phyloP scores from a whole-genome alignment of 2,329 filamentous ascomycete genomes.

The Coniochaeta prunicola region DNA sequence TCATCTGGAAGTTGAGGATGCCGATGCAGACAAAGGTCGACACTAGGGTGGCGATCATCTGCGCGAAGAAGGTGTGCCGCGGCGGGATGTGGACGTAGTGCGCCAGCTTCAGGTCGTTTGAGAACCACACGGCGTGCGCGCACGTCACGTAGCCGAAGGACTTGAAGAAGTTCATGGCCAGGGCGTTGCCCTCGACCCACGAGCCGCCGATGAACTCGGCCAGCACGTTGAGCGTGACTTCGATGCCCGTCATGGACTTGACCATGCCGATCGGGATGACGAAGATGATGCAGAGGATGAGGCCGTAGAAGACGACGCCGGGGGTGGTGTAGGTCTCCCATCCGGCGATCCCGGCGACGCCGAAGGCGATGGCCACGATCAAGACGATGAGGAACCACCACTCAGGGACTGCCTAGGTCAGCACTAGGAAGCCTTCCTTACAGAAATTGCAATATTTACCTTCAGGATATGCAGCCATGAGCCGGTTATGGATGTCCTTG shows the following conservation, averaged over 20 bases:
- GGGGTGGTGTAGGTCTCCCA: conserved; percentile 18
- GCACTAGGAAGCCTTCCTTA: too few species aligned
- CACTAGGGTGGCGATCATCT: conserved; percentile 50
- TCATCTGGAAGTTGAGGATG: conserved; percentile 39
- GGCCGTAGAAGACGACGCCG: conserved; percentile 34
- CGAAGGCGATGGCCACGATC: conserved; percentile 18
- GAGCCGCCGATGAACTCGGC: conserved; percentile 46
- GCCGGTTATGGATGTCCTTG: conserved; percentile 27
- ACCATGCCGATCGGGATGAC: conserved; percentile 47
- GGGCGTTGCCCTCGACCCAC: conserved; percentile 32
- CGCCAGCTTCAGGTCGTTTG: conserved; percentile 21
- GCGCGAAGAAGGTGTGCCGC: conserved; percentile 49
- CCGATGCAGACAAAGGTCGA: conserved; percentile 43
- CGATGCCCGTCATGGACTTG: conserved; percentile 52
- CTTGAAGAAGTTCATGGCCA: conserved; percentile 43
- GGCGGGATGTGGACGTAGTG: conserved; percentile 41
- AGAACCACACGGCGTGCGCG: conserved; percentile 44
- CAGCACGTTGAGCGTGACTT: conserved; percentile 47
- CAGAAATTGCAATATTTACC: conserved; percentile 26
- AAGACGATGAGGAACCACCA: conserved; percentile 25
- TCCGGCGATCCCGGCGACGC: conserved; percentile 20
- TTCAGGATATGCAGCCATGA: conserved; percentile 27
- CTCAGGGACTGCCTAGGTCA: conserved; percentile 15
- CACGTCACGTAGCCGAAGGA: conserved; percentile 27
- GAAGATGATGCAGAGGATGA: conserved; percentile 34